phyloP scores from a whole-genome alignment of 768 basidiomycete species.

The Bullera alba region DNA sequence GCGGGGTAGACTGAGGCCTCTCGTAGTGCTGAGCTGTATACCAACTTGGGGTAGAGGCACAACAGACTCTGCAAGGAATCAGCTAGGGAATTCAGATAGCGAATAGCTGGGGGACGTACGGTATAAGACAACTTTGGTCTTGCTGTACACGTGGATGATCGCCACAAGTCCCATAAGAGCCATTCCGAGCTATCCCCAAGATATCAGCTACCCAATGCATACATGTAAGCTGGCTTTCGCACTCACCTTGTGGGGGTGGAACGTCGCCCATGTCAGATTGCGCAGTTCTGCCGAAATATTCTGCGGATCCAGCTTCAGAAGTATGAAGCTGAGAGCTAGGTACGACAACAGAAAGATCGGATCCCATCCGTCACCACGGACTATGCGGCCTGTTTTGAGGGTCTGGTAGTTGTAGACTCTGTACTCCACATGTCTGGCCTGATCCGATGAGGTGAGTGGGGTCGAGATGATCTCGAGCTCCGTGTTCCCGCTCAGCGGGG shows the following conservation, averaged over 20 bases:
- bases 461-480: too few relatives aligned
- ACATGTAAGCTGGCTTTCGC: background rate
- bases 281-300: too few relatives aligned
- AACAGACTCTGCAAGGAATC: constrained; percentile 28
- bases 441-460: too few relatives aligned
- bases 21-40: constrained; percentile 25
- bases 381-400: constrained; percentile 4
- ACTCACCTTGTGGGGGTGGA: background rate
- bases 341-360: too few relatives aligned
- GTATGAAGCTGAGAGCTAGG: too few relatives aligned
- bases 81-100: background rate
- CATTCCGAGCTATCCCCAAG: background rate
- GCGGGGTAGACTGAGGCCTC: constrained; percentile 24
- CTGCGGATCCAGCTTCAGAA: too few relatives aligned
- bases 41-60: constrained; percentile 26
- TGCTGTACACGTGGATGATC: constrained; percentile 5
- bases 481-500: too few relatives aligned
- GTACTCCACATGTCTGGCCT: too few relatives aligned
- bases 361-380: constrained; percentile 24
- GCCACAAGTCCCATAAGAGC: background rate
- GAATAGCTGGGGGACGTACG: constrained; percentile 5
- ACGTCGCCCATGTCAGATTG: too few relatives aligned
- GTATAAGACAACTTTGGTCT: constrained; percentile 12
- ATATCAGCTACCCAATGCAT: background rate
- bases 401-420: background rate